phyloP scores from a whole-genome alignment of 2,329 filamentous ascomycete species.

The Tolypocladium nubicola region DNA sequence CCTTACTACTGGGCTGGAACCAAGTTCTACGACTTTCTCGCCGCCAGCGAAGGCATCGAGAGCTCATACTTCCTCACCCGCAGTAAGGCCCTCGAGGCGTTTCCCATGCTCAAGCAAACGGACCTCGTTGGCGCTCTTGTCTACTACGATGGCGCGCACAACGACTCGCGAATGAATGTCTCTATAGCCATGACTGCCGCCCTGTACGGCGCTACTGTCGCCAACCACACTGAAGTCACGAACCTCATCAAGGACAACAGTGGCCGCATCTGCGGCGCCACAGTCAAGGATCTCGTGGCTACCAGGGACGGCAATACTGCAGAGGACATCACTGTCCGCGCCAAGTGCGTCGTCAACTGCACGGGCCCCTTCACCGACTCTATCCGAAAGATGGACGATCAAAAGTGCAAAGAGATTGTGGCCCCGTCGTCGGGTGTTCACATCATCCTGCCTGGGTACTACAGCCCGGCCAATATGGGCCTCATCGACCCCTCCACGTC shows the following conservation, averaged over 20 bases:
- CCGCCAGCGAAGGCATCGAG: slow-evolving; percentile 79
- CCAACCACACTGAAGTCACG: slow-evolving; percentile 77
- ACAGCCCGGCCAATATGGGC: slow-evolving; percentile 76
- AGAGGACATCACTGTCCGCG: slow-evolving; percentile 59
- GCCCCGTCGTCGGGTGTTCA: slow-evolving; percentile 80
- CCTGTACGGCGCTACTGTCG: slow-evolving; percentile 72
- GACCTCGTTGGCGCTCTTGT: slow-evolving; percentile 72
- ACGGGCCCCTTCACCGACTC: slow-evolving; percentile 82
- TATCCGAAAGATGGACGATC: slow-evolving; percentile 77
- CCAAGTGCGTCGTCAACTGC: slow-evolving; percentile 78
- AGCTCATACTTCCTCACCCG: slow-evolving; percentile 80
- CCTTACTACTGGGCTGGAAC: slow-evolving; percentile 69
- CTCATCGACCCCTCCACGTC: slow-evolving; percentile 79
- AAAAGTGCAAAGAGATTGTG: slow-evolving; percentile 62
- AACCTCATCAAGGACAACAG: slow-evolving; percentile 61
- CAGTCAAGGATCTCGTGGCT: slow-evolving; percentile 58
- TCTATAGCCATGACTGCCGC: slow-evolving; percentile 81
- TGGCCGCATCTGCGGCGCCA: slow-evolving; percentile 65
- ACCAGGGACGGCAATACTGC: slow-evolving; percentile 48
- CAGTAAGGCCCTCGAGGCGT: slow-evolving; percentile 77
- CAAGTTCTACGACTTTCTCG: slow-evolving; percentile 77
- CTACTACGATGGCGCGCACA: slow-evolving; percentile 88
- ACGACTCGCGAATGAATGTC: slow-evolving; percentile 88
- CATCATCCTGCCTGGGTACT: slow-evolving; percentile 79
- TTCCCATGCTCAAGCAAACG: slow-evolving; percentile 78